phyloP scores from a whole-genome alignment of 2,329 filamentous ascomycete species.

The Xylaria digitata region DNA sequence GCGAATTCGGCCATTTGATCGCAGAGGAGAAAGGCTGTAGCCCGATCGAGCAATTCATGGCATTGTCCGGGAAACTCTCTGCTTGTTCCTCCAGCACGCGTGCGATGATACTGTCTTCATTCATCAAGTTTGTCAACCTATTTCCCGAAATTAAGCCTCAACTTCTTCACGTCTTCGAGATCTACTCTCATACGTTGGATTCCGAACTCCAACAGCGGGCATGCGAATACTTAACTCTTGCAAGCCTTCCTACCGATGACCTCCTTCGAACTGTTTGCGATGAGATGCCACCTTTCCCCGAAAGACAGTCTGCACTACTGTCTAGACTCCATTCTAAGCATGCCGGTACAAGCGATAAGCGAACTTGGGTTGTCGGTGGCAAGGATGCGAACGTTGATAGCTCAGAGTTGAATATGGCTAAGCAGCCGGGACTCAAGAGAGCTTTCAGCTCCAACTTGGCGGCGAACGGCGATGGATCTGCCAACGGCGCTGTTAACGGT shows the following conservation, averaged over 20 bases:
- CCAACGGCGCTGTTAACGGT: slow-evolving; percentile 60
- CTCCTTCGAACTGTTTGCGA: slow-evolving; percentile 93
- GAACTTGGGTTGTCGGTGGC: slow-evolving; percentile 97
- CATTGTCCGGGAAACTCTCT: slow-evolving; percentile 88
- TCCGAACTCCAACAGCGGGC: slow-evolving; percentile 96
- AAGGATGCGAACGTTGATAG: slow-evolving; percentile 91
- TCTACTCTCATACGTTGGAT: slow-evolving; percentile 94
- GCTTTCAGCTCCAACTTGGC: slow-evolving; percentile 76
- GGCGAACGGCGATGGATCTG: slow-evolving; percentile 59
- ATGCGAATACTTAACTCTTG: slow-evolving; percentile 91
- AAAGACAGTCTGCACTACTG: slow-evolving; percentile 89
- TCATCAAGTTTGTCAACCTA: slow-evolving; percentile 97
- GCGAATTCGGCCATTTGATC: slow-evolving; percentile 96
- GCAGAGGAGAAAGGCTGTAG: slow-evolving; percentile 92
- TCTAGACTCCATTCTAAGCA: slow-evolving; percentile 96
- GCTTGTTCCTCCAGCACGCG: slow-evolving; percentile 89
- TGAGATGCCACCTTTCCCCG: slow-evolving; percentile 98
- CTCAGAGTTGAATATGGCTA: slow-evolving; percentile 81
- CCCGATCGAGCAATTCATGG: slow-evolving; percentile 96
- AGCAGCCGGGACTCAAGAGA: slow-evolving; percentile 85
- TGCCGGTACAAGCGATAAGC: slow-evolving; percentile 89
- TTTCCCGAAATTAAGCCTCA: slow-evolving; percentile 99
- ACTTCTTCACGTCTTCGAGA: slow-evolving; percentile 86
- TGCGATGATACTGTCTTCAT: slow-evolving; percentile 93
- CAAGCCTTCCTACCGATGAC: slow-evolving; percentile 88